Evolutionary conservation across 2,329 filamentous ascomycete genomes (phyloP), one percentile per base, ranked within the genome.

Genomic region (Bipolaris sorokiniana): DNA sequence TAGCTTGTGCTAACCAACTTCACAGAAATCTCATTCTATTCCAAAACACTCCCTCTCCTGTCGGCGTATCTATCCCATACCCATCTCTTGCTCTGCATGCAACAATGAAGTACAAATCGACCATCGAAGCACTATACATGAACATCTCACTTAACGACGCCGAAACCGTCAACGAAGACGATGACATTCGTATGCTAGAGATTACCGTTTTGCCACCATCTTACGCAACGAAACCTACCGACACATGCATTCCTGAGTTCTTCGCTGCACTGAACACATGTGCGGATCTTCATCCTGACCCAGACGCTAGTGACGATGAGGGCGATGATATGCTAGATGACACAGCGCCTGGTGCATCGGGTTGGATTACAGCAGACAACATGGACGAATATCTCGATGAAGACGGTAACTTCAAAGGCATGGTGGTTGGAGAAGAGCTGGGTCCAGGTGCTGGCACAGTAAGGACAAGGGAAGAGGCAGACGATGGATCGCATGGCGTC

Each of bases 331-430:
- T 61, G 1, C 37, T 81, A 71, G 79, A 76, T 11, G 74, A 69
- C 0, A 86, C 87, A 0, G 85, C 90, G 75, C 89, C 90, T 0
- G 90, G 90, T 1, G 91, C 89, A 48, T 86, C 85, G 0, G 90
- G 90, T 0, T 94, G 90, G 90, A 92, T 98, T 71, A 98, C 94
- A 15, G 90, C 91, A 7, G 94, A 97, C 54, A 98, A 97, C 68
- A 88, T 96, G 73, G 82, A 89, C 62, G 86, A 96, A 65, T 96
- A 87, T 71, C 48, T 75, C 44, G 75, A 78, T 55, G 76, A 74
- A 45, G 65, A 77, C 31, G 76, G 76, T 1, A 77, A 77, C 44
- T 77, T 78, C 23, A 67, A 63, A 33, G 75, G 73, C 2, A 64
- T 61, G 48, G 64, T 72, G 3, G 54, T 69, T 48, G 69, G 69